Percentiles rank a stretch among this genome's conserved stretches.
Conservation (phyloP, 1,284 basidiomycete genomes). For the Rhodotorula sp. region DNA sequence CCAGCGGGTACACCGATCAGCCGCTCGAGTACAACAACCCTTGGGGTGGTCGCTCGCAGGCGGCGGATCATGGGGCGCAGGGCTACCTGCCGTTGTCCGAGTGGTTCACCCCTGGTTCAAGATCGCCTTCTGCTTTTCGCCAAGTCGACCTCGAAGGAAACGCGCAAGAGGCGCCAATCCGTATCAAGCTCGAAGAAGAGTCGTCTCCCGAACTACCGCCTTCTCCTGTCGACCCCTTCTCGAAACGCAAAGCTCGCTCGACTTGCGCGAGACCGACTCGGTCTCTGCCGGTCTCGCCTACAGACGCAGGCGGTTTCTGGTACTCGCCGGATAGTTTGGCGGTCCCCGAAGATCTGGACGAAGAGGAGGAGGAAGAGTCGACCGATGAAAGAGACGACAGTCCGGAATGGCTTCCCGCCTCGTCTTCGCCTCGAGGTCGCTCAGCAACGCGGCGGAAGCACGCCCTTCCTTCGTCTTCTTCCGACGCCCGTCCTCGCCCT, state of each 20-base stretch:
- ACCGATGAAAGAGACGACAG: background rate
- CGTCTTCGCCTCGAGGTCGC: background rate
- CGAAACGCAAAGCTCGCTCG: background rate
- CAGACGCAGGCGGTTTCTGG: no score
- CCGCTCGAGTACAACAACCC: background rate
- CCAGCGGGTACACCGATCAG: background rate
- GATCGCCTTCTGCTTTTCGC: no score
- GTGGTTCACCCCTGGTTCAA: no score
- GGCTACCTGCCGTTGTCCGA: no score
- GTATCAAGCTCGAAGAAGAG: background rate
- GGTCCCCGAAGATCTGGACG: background rate
- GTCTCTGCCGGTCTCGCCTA: no score
- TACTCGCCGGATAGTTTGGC: no score
- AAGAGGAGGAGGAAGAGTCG: background rate
- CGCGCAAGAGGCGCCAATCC: background rate
- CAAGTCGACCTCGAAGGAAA: no score
- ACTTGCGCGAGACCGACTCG: no score
- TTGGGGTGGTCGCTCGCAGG: no score
- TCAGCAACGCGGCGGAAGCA: background rate
- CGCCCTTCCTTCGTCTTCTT: background rate
- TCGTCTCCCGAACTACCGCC: background rate
- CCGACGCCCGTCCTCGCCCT: background rate
- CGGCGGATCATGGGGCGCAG: no score
- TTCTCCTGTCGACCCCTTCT: background rate
- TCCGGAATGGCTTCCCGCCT: background rate